Evolutionary conservation across 2,329 filamentous ascomycete genomes (phyloP).

Genomic region (Keithomyces neogunnii): DNA sequence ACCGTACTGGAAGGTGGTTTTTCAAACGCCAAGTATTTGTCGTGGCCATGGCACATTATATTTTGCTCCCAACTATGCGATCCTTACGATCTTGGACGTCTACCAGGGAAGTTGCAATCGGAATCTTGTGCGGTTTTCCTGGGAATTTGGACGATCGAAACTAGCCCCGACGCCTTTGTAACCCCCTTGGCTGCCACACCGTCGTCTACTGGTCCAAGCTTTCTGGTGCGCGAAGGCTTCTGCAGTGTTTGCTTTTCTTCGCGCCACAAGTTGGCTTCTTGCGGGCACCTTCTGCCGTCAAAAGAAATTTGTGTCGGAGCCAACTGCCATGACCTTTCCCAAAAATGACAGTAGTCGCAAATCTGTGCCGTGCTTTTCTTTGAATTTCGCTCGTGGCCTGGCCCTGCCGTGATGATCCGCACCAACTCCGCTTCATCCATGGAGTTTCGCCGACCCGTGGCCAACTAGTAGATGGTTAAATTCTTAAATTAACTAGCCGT

Average conservation of each 20-base stretch:
- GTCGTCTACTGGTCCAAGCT: not conserved
- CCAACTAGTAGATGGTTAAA: too few species aligned
- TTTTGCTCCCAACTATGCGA: not conserved
- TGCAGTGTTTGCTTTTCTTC: not conserved
- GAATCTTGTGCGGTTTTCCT: not conserved
- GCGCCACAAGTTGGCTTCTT: not conserved
- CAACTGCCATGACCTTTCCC: not conserved
- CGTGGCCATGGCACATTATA: not conserved
- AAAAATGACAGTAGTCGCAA: not conserved
- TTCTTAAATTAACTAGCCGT: too few species aligned
- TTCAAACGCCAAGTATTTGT: not conserved
- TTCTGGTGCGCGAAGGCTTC: not conserved
- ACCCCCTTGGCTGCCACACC: not conserved
- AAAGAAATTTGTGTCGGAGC: not conserved
- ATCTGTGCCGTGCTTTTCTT: not conserved
- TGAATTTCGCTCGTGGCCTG: not conserved
- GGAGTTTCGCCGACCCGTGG: too few species aligned
- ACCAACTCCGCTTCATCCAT: too few species aligned
- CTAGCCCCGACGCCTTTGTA: not conserved
- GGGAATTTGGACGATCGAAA: not conserved
- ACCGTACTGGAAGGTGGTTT: not conserved
- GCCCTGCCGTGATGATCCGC: too few species aligned
- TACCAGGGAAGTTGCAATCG: not conserved
- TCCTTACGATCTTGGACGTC: not conserved
- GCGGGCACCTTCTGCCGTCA: not conserved